Evolutionary conservation across 129 eudicot genomes (phyloP), one percentile per base, ranked within the genome.

Genomic region (Chrysanthemum seticuspe): DNA sequence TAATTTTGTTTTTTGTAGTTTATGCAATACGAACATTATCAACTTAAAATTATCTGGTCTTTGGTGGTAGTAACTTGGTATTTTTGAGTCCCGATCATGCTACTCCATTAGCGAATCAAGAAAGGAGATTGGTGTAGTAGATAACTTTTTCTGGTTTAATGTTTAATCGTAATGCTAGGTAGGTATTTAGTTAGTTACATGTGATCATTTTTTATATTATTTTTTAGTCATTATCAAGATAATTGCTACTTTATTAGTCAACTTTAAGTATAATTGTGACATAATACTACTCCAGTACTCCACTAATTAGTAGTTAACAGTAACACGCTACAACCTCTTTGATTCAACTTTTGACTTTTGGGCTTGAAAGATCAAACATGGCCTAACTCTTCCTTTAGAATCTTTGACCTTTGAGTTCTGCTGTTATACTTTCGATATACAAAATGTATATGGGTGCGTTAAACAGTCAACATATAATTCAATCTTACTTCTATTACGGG

Each of bases 301-400:
- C 82, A 77, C 82, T 78, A 80, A 64, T 84, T 62, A 72, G 70
- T 84, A n/a, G 51, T 63, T 76, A 45, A 25, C 61, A 12, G 15
- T 62, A 45, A 56, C 71, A 68, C 77, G 34, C 76, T 55, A 74
- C 15, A 76, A 55, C 76, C 4, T 50, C 65, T 74, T 81, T 70
- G 76, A 54, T 48, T 67, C 57, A 67, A 36, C 27, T 49, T 79
- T 82, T 63, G 58, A 65, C 58, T 62, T 79, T 45, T 53, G 13
- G 25, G 45, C 56, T 34, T 64, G 63, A 45, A 54, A 21, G 63
- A 67, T 61, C 56, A 40, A 10, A 68, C 62, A 56, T 60, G 70
- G 75, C 75, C 75, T 69, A 69, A 69, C 70, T 68, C 44, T 40
- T 71, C 34, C 61, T 36, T 21, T 54, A 15, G 51, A 45, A 18